These are phyloP conservation scores for Herpotrichia juniperi DNA, from an alignment of 2,329 filamentous ascomycete species.

Conservation along the genomic window DNA sequence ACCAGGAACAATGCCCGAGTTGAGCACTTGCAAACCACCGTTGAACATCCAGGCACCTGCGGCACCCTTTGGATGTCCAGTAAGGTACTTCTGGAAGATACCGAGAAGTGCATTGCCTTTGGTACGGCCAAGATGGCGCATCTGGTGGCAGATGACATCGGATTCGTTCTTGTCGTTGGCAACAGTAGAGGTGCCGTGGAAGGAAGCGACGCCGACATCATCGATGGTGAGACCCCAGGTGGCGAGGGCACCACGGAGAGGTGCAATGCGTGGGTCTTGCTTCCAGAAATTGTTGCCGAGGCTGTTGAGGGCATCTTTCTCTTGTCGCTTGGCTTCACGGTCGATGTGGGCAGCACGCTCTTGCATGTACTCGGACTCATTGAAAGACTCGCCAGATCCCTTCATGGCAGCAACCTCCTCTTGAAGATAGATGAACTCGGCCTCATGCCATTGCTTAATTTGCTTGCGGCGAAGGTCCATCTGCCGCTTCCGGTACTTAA, in stretches of 20 bases:
- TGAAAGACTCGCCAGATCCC: conserved; percentile 70
- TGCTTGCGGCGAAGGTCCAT: conserved; percentile 92
- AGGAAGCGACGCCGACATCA: conserved; percentile 91
- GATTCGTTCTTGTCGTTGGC: conserved; percentile 99
- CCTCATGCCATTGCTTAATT: conserved; percentile 96
- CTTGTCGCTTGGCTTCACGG: conserved; percentile 84
- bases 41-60: conserved; percentile 99
- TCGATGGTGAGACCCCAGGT: conserved; percentile 99
- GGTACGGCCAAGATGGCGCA: conserved; percentile 89
- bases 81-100: conserved; percentile 99
- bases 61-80: conserved; percentile 98
- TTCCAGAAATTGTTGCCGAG: conserved; percentile 99
- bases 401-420: conserved; percentile 94
- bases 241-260: conserved; percentile 91
- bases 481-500: conserved; percentile 95
- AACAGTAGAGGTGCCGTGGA: conserved; percentile 98
- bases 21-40: conserved; percentile 93
- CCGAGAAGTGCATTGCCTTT: conserved; percentile 96
- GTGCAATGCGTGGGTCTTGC: conserved; percentile 89
- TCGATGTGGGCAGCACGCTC: conserved; percentile 88
- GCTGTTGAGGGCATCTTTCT: conserved; percentile 90
- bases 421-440: conserved; percentile 88
- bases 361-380: conserved; percentile 83
- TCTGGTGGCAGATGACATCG: conserved; percentile 93
- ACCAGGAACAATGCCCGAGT: conserved; percentile 90